Percentiles rank a stretch among this genome's conserved stretches.
Evolutionary conservation across 148 eudicot genomes (phyloP).

Genomic region (Cornus suecica): DNA sequence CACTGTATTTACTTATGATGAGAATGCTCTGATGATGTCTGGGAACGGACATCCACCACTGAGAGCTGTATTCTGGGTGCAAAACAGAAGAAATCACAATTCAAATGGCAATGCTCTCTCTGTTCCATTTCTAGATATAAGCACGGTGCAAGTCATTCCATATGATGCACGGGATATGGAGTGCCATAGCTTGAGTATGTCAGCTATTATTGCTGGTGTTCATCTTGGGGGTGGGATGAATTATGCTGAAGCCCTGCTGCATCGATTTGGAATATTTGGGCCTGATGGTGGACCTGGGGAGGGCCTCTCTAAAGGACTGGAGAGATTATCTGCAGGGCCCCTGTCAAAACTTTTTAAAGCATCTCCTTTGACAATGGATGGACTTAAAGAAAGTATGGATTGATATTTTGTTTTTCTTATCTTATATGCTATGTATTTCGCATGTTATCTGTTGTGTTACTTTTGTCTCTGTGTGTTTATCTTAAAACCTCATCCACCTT

Average conservation of each 20-base stretch:
- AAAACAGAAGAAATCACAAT: constrained; percentile 37
- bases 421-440: not conserved
- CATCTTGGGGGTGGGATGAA: constrained; percentile 94
- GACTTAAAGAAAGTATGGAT: constrained; percentile 41
- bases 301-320: constrained; percentile 75
- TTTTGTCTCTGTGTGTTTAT: not conserved
- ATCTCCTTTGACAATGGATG: constrained; percentile 47
- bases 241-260: constrained; percentile 81
- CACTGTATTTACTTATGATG: constrained; percentile 17
- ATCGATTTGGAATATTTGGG: constrained; percentile 83
- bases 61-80: constrained; percentile 90
- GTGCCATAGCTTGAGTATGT: constrained; percentile 79
- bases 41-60: constrained; percentile 49
- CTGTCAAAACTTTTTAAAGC: constrained; percentile 75
- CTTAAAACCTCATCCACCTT: not conserved
- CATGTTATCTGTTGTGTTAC: not conserved
- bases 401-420: constrained; percentile 2
- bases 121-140: constrained; percentile 66
- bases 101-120: constrained; percentile 25
- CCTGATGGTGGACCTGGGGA: constrained; percentile 93
- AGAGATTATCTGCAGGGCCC: constrained; percentile 71
- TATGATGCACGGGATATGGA: constrained; percentile 60
- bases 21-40: constrained; percentile 27
- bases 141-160: constrained; percentile 72
- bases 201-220: constrained; percentile 84